Percentiles rank a stretch among this genome's conserved stretches.
phyloP scores from a whole-genome alignment of 177 flowering plant species.

The Vitis hybrid region DNA sequence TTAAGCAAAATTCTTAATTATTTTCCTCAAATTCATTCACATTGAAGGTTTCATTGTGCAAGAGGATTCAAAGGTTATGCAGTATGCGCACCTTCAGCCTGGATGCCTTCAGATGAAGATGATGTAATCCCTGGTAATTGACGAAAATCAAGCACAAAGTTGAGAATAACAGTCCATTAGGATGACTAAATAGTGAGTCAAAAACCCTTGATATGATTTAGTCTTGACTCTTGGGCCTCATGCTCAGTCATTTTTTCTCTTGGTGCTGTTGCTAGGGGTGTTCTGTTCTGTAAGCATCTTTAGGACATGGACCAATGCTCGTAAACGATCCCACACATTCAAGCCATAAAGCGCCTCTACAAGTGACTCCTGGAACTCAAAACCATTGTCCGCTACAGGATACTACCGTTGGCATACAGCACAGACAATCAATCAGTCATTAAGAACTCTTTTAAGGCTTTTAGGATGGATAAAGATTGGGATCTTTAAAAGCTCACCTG shows the following conservation, averaged over 20 bases:
- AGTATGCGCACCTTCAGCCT: no score
- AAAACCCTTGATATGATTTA: no score
- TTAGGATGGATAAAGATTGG: no score
- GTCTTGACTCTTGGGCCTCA: not conserved
- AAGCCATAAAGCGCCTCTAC: conserved; percentile 83
- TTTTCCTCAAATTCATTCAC: no score
- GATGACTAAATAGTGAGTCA: no score
- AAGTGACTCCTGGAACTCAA: conserved; percentile 85
- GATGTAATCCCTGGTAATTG: no score
- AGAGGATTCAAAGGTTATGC: no score
- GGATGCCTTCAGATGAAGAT: no score
- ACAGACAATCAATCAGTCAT: conserved; percentile 2
- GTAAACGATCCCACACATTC: conserved; percentile 82
- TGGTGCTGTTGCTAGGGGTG: conserved; percentile 22
- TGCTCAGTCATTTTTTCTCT: conserved; percentile 39
- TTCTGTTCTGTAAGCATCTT: conserved; percentile 68
- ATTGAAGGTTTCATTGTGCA: no score
- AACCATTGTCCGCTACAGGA: conserved; percentile 83
- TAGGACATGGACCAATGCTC: conserved; percentile 65
- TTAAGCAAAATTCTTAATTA: no score
- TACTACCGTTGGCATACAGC: conserved; percentile 40
- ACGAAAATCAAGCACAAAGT: no score
- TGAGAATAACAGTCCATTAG: no score
- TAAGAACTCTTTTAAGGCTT: not conserved
- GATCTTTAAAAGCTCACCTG: conserved; percentile 46